These are phyloP conservation scores for Aspergillus fructus DNA, from an alignment of 2,329 filamentous ascomycete genomes.

Conservation along the genomic window DNA sequence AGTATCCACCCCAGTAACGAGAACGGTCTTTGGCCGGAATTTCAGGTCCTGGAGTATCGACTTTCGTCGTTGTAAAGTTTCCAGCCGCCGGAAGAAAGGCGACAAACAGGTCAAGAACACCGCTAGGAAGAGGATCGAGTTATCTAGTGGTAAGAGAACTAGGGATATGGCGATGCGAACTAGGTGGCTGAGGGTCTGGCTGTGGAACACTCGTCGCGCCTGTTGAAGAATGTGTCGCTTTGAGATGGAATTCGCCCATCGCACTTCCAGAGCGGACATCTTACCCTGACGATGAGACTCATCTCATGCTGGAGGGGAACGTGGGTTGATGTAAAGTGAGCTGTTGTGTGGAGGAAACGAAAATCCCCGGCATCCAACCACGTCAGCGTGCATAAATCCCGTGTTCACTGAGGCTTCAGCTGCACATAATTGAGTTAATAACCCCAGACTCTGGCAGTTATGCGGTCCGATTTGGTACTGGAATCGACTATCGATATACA, in stretches of 20 bases:
- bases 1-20: conserved; percentile 73
- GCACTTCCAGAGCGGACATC: conserved; percentile 24
- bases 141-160: conserved; percentile 50
- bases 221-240: conserved; percentile 11
- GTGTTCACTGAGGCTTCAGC: background rate
- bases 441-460: background rate
- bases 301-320: background rate
- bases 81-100: conserved; percentile 20
- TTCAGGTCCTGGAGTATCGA: conserved; percentile 29
- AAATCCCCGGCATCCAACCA: conserved; percentile 18
- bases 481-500: no score
- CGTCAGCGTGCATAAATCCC: conserved; percentile 21
- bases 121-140: conserved; percentile 42
- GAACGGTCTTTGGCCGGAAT: conserved; percentile 55
- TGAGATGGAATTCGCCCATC: conserved; percentile 13
- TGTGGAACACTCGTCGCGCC: conserved; percentile 11
- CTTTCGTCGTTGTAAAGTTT: conserved; percentile 21
- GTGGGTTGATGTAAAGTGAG: background rate
- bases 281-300: background rate
- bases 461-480: background rate
- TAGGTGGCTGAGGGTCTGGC: conserved; percentile 23
- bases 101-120: conserved; percentile 32
- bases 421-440: no score
- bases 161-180: conserved; percentile 27
- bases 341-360: background rate